A percentile compares a stretch with the other conserved stretches of the same genome.
Evolutionary conservation across 768 basidiomycete species (phyloP).

Genomic region (Coprinopsis sp.): DNA sequence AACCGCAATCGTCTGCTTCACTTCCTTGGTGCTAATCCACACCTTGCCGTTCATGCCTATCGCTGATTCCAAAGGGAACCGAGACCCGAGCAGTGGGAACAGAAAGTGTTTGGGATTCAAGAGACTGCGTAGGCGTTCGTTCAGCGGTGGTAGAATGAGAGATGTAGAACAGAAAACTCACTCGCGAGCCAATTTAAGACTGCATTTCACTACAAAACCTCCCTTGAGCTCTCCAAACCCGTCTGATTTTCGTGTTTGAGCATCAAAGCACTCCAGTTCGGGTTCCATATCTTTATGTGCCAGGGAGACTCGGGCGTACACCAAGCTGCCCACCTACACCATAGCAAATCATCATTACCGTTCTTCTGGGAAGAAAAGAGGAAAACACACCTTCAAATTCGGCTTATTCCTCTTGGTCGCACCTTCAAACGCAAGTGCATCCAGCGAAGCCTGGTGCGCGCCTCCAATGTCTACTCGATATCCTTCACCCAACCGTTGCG

Average conservation of each 20-base stretch:
- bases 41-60: slow-evolving; percentile 90
- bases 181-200: slow-evolving; percentile 83
- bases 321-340: slow-evolving; percentile 75
- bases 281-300: slow-evolving; percentile 99
- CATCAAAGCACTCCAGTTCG: slow-evolving; percentile 94
- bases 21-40: slow-evolving; percentile 79
- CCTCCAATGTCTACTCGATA: slow-evolving; percentile 93
- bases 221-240: slow-evolving; percentile 93
- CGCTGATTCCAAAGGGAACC: slow-evolving; percentile 83
- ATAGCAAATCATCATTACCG: background rate
- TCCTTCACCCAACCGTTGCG: slow-evolving; percentile 78
- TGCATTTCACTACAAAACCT: slow-evolving; percentile 78
- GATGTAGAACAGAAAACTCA: slow-evolving; percentile 35
- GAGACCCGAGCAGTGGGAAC: slow-evolving; percentile 71
- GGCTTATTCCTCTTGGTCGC: slow-evolving; percentile 94
- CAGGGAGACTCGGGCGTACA: slow-evolving; percentile 89
- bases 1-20: slow-evolving; percentile 68
- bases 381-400: slow-evolving; percentile 72
- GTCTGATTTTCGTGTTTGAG: slow-evolving; percentile 85
- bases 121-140: slow-evolving; percentile 42
- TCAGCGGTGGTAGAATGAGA: background rate
- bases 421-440: slow-evolving; percentile 91
- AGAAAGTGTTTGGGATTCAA: slow-evolving; percentile 80
- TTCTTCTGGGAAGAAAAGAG: background rate
- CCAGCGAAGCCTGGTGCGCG: slow-evolving; percentile 79